phyloP scores from a whole-genome alignment of 768 basidiomycete species.

The Xanthoconium purpureum region DNA sequence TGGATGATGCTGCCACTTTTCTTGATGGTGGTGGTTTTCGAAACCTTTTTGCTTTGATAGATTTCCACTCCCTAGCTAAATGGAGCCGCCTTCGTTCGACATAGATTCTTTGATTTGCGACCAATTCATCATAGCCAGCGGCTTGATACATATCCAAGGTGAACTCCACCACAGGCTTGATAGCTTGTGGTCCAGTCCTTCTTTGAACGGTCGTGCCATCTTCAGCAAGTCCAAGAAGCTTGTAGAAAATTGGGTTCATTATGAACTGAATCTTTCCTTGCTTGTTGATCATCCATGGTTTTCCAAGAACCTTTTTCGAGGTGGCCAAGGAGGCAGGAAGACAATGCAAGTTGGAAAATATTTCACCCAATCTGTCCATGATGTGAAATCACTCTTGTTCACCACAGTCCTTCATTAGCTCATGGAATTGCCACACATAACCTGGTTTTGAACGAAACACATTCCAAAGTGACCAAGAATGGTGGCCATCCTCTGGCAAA shows the following conservation, averaged over 20 bases:
- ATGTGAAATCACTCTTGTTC: background rate
- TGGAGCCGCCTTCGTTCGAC: background rate
- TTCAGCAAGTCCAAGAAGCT: background rate
- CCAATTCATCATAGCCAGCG: background rate
- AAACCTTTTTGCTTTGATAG: background rate
- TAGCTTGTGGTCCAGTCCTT: background rate
- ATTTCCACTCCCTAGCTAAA: background rate
- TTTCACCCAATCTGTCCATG: background rate
- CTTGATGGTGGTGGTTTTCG: background rate
- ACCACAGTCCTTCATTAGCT: background rate
- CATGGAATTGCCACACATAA: conserved; percentile 5
- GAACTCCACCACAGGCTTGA: background rate
- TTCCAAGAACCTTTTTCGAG: background rate
- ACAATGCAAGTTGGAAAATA: background rate
- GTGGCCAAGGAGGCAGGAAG: background rate
- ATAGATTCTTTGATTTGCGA: background rate
- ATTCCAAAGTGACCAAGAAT: background rate
- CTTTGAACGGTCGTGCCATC: background rate
- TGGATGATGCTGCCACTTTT: too few species aligned
- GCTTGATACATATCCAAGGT: background rate
- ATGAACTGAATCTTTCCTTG: background rate
- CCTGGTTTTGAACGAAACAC: background rate
- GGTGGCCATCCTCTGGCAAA: background rate
- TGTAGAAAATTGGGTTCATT: background rate
- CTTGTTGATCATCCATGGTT: background rate